Conservation (phyloP, 129 eudicot species). For the Cynara cardunculus region DNA sequence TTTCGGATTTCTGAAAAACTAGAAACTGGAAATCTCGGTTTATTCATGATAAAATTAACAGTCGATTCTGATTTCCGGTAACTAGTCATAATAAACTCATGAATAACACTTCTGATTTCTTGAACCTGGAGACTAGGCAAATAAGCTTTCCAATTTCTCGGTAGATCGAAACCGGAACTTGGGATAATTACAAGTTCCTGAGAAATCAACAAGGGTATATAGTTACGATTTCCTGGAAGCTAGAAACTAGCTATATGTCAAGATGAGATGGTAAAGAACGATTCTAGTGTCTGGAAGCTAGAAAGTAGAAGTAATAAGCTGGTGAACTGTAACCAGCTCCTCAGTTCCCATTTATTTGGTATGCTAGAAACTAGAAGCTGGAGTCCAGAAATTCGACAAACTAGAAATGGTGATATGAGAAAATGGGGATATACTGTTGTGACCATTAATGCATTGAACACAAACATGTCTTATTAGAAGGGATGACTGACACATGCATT, state of each 20-base stretch:
- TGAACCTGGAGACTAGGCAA: background rate
- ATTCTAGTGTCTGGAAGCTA: background rate
- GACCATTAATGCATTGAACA: conserved; percentile 19
- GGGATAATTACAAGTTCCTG: too few relatives aligned
- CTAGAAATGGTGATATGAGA: background rate
- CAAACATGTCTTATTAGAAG: conserved; percentile 30
- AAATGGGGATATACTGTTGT: background rate
- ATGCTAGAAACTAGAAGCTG: background rate
- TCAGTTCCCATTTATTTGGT: background rate
- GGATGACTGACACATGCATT: conserved; percentile 28
- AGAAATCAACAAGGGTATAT: background rate
- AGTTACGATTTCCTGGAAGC: too few relatives aligned
- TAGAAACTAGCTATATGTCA: background rate
- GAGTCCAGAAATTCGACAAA: background rate
- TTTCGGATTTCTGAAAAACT: background rate
- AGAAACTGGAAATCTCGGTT: background rate
- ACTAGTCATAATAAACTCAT: background rate
- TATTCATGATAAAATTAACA: background rate
- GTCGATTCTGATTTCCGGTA: background rate
- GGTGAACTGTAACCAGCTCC: background rate
- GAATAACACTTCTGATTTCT: background rate
- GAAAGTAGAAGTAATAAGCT: background rate
- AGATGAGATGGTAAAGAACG: background rate
- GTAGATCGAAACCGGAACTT: too few relatives aligned
- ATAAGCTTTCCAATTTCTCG: background rate